Percentiles rank a stretch among this genome's conserved stretches.
phyloP scores from a whole-genome alignment of 352 stramenopile species.

The Blastocystis sp. region DNA sequence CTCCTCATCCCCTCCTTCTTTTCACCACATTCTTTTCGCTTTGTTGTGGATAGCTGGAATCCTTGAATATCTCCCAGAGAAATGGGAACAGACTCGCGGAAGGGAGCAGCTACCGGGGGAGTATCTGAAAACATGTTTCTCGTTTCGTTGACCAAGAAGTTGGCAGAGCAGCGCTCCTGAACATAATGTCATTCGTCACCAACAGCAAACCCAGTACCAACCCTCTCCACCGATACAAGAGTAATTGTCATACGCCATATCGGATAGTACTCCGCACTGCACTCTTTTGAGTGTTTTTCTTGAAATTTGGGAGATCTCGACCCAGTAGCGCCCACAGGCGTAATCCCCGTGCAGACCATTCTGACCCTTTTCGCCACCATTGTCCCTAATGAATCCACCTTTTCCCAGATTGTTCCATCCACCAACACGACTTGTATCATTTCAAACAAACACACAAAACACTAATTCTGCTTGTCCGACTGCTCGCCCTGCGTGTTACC shows the following conservation, averaged over 20 bases:
- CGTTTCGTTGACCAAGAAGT: conserved; percentile 68
- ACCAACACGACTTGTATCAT: too few species aligned
- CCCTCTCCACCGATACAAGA: conserved; percentile 61
- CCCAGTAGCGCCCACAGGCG: too few species aligned
- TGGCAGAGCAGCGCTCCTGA: conserved; percentile 65
- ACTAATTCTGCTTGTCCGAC: neutral
- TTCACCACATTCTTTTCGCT: conserved; percentile 66
- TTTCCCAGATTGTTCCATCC: too few species aligned
- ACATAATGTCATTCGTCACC: neutral
- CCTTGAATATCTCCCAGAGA: conserved; percentile 55
- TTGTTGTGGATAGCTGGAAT: neutral
- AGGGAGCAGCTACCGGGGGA: conserved; percentile 40
- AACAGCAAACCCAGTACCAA: conserved; percentile 63
- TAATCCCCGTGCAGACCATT: too few species aligned
- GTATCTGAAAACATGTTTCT: conserved; percentile 67
- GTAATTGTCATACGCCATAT: conserved; percentile 51
- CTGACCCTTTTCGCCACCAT: too few species aligned
- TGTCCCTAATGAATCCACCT: too few species aligned
- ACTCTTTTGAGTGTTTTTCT: too few species aligned
- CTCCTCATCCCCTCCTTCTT: neutral
- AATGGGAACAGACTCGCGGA: conserved; percentile 50
- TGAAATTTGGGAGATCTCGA: too few species aligned
- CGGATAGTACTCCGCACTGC: too few species aligned
- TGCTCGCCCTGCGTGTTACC: neutral
- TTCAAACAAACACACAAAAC: neutral